phyloP scores from a whole-genome alignment of 2,329 filamentous ascomycete species.

The Fusarium sp. region DNA sequence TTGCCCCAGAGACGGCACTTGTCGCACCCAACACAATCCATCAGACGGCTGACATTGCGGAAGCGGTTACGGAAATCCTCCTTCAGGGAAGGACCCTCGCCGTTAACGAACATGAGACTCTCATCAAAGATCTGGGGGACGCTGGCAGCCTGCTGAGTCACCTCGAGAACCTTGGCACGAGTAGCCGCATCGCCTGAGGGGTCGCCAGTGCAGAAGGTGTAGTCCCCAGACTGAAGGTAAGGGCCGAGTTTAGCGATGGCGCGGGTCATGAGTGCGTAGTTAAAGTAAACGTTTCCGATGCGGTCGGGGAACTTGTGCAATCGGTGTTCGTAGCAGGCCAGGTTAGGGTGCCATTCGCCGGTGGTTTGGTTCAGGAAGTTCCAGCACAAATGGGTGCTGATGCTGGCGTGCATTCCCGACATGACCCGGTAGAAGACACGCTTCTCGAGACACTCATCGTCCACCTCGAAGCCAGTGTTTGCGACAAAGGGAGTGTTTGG shows the following conservation, averaged over 20 bases:
- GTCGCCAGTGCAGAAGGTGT: constrained; percentile 95
- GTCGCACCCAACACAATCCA: constrained; percentile 99
- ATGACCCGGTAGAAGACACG: constrained; percentile 97
- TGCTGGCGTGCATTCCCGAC: constrained; percentile 98
- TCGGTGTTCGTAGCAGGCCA: constrained; percentile 89
- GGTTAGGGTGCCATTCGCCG: constrained; percentile 91
- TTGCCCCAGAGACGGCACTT: constrained; percentile 99
- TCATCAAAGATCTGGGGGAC: constrained; percentile 93
- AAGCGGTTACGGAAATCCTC: constrained; percentile 98
- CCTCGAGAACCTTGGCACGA: constrained; percentile 83
- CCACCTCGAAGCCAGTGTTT: constrained; percentile 79
- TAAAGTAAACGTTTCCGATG: constrained; percentile 98
- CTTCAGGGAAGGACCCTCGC: constrained; percentile 83
- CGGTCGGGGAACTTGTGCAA: constrained; percentile 89
- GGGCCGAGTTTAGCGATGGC: constrained; percentile 92
- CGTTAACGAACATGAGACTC: constrained; percentile 91
- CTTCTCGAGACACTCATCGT: constrained; percentile 97
- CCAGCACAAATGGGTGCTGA: constrained; percentile 96
- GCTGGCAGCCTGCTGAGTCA: constrained; percentile 79
- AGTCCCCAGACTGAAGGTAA: constrained; percentile 76
- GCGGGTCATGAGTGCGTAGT: constrained; percentile 95
- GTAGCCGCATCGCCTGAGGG: constrained; percentile 83
- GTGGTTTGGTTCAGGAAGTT: constrained; percentile 97
- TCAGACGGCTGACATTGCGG: constrained; percentile 94
- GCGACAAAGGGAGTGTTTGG: constrained; percentile 73